Conservation (phyloP, 179 eudicot genomes). For the Silene coronaria region DNA sequence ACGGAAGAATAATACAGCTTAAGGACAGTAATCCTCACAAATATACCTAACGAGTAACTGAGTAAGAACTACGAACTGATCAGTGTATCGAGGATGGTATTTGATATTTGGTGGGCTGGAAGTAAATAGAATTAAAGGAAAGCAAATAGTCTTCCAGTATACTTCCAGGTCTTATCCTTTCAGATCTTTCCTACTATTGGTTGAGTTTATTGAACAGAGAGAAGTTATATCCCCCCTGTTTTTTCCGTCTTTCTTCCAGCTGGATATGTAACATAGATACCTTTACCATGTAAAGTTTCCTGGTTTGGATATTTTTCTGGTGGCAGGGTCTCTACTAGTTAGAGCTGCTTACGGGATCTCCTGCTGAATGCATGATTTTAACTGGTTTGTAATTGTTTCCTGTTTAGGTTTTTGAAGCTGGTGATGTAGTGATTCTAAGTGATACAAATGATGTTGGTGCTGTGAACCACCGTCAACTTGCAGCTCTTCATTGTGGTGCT, state of each 20-base stretch:
- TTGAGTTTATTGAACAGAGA: not conserved
- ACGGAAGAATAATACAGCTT: not conserved
- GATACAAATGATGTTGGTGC: slow-evolving; percentile 84
- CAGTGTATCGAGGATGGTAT: not conserved
- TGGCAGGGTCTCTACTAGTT: not conserved
- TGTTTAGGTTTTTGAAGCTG: slow-evolving; percentile 84
- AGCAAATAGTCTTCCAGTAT: not conserved
- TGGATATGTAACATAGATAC: not conserved
- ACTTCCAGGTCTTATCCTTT: not conserved
- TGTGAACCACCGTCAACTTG: slow-evolving; percentile 67
- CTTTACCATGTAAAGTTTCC: not conserved
- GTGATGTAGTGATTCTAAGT: slow-evolving; percentile 63
- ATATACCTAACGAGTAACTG: not conserved
- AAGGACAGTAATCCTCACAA: not conserved
- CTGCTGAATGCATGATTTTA: not conserved
- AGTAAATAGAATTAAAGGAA: not conserved
- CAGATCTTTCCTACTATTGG: not conserved
- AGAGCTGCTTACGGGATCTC: not conserved
- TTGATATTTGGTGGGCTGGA: not conserved
- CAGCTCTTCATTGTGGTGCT: slow-evolving; percentile 87
- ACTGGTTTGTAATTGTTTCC: not conserved
- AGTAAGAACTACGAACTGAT: not conserved
- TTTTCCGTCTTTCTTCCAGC: not conserved
- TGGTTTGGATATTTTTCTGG: not conserved
- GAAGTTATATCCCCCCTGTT: not conserved